Evolutionary conservation across 192 early-diverging fungal genomes (phyloP).

Genomic region (Dimargaris cristalligena): DNA sequence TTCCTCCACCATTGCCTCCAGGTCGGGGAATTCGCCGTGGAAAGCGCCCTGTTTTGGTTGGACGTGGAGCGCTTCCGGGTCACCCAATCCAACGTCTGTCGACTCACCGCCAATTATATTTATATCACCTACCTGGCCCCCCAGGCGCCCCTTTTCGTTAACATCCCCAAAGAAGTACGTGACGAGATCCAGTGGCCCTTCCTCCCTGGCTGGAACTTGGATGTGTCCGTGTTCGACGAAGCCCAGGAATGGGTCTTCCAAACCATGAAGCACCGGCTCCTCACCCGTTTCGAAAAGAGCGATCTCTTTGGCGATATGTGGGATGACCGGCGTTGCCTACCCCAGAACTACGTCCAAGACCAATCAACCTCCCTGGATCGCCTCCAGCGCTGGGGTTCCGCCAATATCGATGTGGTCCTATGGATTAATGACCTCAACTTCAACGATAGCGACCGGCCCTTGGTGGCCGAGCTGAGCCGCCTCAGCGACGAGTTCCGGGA

Average conservation of each 20-base stretch:
- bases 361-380: not conserved
- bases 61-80: constrained; percentile 64
- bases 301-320: not conserved
- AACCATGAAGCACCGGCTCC: constrained; percentile 53
- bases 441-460: constrained; percentile 11
- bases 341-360: not conserved
- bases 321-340: not conserved
- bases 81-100: constrained; percentile 27
- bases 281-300: constrained; percentile 48
- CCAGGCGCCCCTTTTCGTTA: constrained; percentile 49
- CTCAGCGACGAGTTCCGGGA: constrained; percentile 22
- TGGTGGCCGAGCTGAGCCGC: constrained; percentile 16
- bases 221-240: constrained; percentile 62
- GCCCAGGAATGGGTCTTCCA: constrained; percentile 61
- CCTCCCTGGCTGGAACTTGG: constrained; percentile 31
- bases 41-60: constrained; percentile 67
- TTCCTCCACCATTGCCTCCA: constrained; percentile 28
- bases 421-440: constrained; percentile 32
- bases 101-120: constrained; percentile 47
- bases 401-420: constrained; percentile 25
- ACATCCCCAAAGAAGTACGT: constrained; percentile 48
- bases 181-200: constrained; percentile 58
- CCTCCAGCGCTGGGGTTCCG: not conserved
- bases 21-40: constrained; percentile 53
- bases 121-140: constrained; percentile 57